Base-by-base conservation (phyloP, 257 asterid genomes). In the Solanum chilense region DNA sequence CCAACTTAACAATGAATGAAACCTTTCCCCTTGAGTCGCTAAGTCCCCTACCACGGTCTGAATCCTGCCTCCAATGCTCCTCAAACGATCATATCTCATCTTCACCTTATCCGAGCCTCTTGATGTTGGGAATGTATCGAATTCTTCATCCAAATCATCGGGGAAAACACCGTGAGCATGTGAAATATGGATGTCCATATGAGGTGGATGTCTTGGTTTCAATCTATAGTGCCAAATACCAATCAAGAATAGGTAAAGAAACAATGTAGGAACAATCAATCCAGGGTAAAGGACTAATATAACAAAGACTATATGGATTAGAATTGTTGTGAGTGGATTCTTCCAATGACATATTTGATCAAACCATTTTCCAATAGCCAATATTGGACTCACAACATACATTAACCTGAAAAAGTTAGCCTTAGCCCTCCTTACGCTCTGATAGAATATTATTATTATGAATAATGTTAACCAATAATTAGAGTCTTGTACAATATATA, bases 161-260 rank as follows among this genome's bases (percentile, higher is more conserved):
- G 88, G 84, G 9, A 93, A 91, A 42, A 90, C 92, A 0, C 92
- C 93, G 31, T 94, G 94, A 2, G 98, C 98, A 16, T 91, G 94
- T 5, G 98, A 95, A 5, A 95, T 93, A 33, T 93, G 90, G 5
- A 94, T 90, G 77, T 95, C 98, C 98, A 95, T 95, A 88, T 95
- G 98, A 25, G 98, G 94, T 9, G 98, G 98, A 86, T 95, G 98
- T 83, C 86, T 92, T 2, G 98, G 98, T 86, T 95, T 95, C 93
- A 92, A 84, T 5, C 98, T 85, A 77, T 95, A 95, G 74, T 89
- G 89, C 98, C 98, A 95, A 2, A 90, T 88, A 2, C 95, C 95
- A 80, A 94, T 90, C 39, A 95, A 89, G 91, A 94, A 94, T 0
- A 95, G 93, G 89, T 92, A 95, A 45, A 95, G 92, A 52, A 94